Conservation (phyloP, 495 filamentous ascomycete species). For the Lophiostoma macrostomum region DNA sequence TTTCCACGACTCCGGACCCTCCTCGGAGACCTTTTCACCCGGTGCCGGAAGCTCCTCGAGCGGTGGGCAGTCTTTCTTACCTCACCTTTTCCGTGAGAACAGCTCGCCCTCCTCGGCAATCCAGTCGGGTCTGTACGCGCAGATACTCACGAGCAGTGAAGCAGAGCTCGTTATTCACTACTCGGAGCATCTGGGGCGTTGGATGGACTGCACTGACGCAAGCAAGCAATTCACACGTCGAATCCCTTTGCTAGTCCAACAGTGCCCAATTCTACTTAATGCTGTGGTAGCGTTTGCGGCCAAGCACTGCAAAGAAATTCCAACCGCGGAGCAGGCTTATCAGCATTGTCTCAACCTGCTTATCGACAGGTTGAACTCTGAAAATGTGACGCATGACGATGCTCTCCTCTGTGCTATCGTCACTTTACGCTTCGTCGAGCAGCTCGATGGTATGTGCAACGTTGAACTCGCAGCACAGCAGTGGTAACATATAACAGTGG, state of each 20-base stretch:
- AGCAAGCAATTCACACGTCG: slow-evolving; percentile 20
- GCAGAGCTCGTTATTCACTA: slow-evolving; percentile 13
- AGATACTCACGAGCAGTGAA: background rate
- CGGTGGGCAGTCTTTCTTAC: too few relatives aligned
- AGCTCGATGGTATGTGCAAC: slow-evolving; percentile 14
- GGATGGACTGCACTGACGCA: slow-evolving; percentile 24
- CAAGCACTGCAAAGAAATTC: slow-evolving; percentile 1
- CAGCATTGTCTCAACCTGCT: slow-evolving; percentile 15
- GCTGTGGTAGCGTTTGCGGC: slow-evolving; percentile 10
- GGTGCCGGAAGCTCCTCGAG: too few relatives aligned
- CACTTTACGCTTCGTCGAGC: slow-evolving; percentile 24
- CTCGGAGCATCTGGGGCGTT: slow-evolving; percentile 20
- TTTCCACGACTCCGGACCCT: too few relatives aligned
- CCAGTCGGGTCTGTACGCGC: background rate
- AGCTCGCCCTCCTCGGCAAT: background rate
- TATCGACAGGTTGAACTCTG: slow-evolving; percentile 12
- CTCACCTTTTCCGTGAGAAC: background rate
- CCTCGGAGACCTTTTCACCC: too few relatives aligned
- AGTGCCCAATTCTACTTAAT: slow-evolving; percentile 10
- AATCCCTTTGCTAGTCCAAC: slow-evolving; percentile 6
- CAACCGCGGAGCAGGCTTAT: slow-evolving; percentile 9
- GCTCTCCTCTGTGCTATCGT: slow-evolving; percentile 22
- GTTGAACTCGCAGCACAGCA: background rate
- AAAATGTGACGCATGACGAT: slow-evolving; percentile 7
- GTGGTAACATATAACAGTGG: background rate